Evolutionary conservation across 345 rosid genomes (phyloP), one percentile per base, ranked within the genome.

Genomic region (Erysimum cheiranthoides): DNA sequence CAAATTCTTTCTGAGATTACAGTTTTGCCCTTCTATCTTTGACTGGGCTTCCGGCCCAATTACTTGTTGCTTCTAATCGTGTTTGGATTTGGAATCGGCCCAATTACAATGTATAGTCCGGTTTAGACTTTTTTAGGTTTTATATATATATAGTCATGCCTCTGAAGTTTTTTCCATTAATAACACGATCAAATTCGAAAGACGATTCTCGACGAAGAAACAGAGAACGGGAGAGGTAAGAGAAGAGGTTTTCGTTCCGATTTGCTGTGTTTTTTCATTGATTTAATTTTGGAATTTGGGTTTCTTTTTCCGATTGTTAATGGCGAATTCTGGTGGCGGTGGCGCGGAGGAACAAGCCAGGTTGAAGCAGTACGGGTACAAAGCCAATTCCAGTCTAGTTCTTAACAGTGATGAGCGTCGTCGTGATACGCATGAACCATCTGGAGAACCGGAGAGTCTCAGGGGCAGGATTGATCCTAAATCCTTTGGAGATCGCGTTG

Each of bases 281-380:
- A 30, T 69, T 34, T 70, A 32, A 45, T 12, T 56, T 18, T 38
- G 8, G 46, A 49, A 34, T 39, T 49, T 50, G 18, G 30, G 16
- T 53, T 67, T 66, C 11, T 59, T 17, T 60, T 5, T 78, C n/a
- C 51, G 64, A 63, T 66, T 31, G 18, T 35, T 10, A 60, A 90
- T 90, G 97, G 84, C 90, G 50, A 79, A 88, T 72, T 77, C 85
- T 16, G 93, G 89, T 10, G 93, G 93, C 47, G 96, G 96, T 76
- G 94, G 96, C 54, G 97, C 97, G 2, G 97, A 93, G 86, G 97
- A 92, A 18, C 97, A 89, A 63, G 95, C 93, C 5, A 88, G 98
- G 30, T 90, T 83, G 71, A 93, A 88, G 75, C 95, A 93, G 85
- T 90, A 89, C 28, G 95, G 89, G 73, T 93, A 90, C 74, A 69